These are phyloP conservation scores for Penicillium expansum DNA, from an alignment of 2,329 filamentous ascomycete species.

Conservation along the genomic window DNA sequence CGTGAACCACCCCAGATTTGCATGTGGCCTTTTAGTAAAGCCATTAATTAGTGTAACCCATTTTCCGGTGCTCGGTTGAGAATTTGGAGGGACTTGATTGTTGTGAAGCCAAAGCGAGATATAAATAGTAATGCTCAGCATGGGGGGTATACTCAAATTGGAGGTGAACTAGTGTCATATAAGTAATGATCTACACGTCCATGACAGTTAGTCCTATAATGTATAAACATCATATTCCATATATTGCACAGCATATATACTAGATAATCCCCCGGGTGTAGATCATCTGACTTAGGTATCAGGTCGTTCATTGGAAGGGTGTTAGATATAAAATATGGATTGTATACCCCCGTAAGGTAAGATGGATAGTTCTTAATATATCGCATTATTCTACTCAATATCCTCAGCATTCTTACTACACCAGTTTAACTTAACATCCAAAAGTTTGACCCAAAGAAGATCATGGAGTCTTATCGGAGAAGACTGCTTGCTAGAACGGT, in stretches of 20 bases:
- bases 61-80: too few species aligned
- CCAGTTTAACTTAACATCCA: not conserved
- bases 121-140: slow-evolving; percentile 1
- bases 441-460: not conserved
- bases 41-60: too few species aligned
- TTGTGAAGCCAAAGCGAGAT: slow-evolving; percentile 3
- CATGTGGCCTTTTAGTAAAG: too few species aligned
- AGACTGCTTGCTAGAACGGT: slow-evolving; percentile 13
- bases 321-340: not conserved
- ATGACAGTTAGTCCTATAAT: not conserved
- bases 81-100: not conserved
- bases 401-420: not conserved
- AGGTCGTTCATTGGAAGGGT: not conserved
- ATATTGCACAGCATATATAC: not conserved
- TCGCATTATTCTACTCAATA: not conserved
- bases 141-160: not conserved
- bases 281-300: not conserved
- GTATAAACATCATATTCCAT: not conserved
- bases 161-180: not conserved
- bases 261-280: not conserved
- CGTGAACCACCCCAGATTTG: too few species aligned
- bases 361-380: too few species aligned
- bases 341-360: not conserved
- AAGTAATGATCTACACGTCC: not conserved
- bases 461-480: not conserved